These are phyloP conservation scores for Chytriomyces sp. DNA, from an alignment of 192 early-diverging fungal species.

Conservation along the genomic window DNA sequence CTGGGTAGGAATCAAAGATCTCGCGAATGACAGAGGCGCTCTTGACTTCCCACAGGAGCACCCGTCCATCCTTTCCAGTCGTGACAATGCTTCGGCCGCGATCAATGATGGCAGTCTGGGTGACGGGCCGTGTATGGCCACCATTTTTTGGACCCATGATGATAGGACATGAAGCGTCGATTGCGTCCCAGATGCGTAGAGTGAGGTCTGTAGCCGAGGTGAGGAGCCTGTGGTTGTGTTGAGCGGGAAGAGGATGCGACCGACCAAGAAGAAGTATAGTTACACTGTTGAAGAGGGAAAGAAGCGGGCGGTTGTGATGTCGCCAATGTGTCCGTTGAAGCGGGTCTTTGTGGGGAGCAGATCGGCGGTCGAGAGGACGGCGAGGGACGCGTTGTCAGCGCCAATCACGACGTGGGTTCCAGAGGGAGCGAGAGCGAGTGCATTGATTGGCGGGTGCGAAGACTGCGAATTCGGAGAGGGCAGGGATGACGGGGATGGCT, in stretches of 20 bases:
- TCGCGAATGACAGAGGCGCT: constrained; percentile 6
- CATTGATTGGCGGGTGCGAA: too few relatives aligned
- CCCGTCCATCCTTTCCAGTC: neutral
- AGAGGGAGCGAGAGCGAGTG: neutral
- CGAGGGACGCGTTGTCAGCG: neutral
- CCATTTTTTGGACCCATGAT: constrained; percentile 14
- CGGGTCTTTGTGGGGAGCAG: neutral
- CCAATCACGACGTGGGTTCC: constrained; percentile 7
- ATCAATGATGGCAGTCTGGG: neutral
- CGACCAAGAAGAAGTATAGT: neutral
- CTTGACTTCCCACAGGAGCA: constrained; percentile 24
- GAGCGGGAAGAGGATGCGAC: neutral
- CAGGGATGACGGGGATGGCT: too few relatives aligned
- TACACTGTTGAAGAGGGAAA: constrained; percentile 24
- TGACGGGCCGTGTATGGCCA: constrained; percentile 20
- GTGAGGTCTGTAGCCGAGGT: constrained; percentile 17
- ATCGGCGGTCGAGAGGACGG: neutral
- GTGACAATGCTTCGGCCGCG: constrained; percentile 22
- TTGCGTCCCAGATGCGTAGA: constrained; percentile 7
- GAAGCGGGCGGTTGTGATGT: constrained; percentile 20
- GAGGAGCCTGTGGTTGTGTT: neutral
- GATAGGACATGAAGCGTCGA: neutral
- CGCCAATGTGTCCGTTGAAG: constrained; percentile 11
- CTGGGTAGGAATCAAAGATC: neutral
- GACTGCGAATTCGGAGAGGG: too few relatives aligned